Percentiles rank a stretch among this genome's conserved stretches.
Evolutionary conservation across 2,329 filamentous ascomycete genomes (phyloP).

Genomic region (Fusarium tanahbumbuense): DNA sequence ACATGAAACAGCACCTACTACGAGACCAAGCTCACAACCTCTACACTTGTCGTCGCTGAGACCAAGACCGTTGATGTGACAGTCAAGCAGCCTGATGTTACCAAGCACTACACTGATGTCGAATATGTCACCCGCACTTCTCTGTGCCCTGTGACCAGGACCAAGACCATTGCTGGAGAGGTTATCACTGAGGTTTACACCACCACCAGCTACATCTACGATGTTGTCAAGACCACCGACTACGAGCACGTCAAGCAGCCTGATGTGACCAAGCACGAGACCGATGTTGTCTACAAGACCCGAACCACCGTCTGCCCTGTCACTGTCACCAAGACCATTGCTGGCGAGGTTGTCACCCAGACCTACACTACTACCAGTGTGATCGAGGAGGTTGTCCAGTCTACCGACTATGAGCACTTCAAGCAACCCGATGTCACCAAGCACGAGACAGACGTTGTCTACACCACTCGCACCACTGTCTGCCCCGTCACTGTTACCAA

Average conservation of each 20-base stretch:
- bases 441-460: conserved; percentile 50
- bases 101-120: conserved; percentile 49
- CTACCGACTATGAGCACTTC: conserved; percentile 52
- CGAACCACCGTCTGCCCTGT: conserved; percentile 56
- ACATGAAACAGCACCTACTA: conserved; percentile 53
- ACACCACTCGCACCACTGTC: conserved; percentile 58
- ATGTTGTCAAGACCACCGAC: conserved; percentile 48
- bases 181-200: conserved; percentile 46
- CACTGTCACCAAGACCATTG: conserved; percentile 51
- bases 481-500: conserved; percentile 57
- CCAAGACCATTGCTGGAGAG: conserved; percentile 49
- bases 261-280: conserved; percentile 50
- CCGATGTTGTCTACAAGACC: conserved; percentile 55
- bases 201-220: conserved; percentile 46
- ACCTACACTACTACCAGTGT: conserved; percentile 48
- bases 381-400: conserved; percentile 48
- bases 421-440: conserved; percentile 54
- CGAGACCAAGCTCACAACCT: conserved; percentile 57
- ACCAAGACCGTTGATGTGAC: conserved; percentile 55
- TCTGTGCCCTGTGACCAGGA: conserved; percentile 57
- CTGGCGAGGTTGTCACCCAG: conserved; percentile 56
- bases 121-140: conserved; percentile 58
- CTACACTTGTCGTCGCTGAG: conserved; percentile 57
- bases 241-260: conserved; percentile 53
- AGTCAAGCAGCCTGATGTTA: conserved; percentile 50